These are phyloP conservation scores for Gossypium herbaceum DNA, from an alignment of 345 rosid genomes.

Conservation along the genomic window DNA sequence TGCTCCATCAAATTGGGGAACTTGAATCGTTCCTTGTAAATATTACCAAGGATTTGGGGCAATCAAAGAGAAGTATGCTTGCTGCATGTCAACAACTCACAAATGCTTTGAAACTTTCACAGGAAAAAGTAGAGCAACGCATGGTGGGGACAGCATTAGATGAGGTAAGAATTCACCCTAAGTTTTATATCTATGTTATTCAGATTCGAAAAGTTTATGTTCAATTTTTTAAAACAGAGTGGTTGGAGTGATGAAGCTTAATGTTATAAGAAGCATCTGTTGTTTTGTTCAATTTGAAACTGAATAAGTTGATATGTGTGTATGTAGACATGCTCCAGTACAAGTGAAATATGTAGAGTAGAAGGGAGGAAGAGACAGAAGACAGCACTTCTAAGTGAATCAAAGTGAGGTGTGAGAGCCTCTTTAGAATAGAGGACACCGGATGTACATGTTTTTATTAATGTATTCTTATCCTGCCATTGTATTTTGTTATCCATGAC, in stretches of 20 bases:
- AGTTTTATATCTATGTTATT: neutral
- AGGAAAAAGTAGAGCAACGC: neutral
- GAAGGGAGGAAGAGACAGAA: neutral
- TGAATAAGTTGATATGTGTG: neutral
- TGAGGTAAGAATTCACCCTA: neutral
- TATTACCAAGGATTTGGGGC: conserved; percentile 4
- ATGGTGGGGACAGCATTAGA: neutral
- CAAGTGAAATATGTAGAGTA: neutral
- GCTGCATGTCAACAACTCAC: neutral
- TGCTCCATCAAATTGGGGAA: neutral
- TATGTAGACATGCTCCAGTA: neutral
- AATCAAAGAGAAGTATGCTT: neutral
- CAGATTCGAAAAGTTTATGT: neutral
- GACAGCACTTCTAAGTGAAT: too few species aligned
- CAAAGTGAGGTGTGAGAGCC: neutral
- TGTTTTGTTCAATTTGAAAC: neutral
- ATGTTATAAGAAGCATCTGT: neutral
- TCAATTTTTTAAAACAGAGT: neutral
- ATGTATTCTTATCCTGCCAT: neutral
- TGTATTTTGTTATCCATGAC: neutral
- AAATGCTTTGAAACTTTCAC: neutral
- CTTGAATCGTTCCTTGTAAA: neutral
- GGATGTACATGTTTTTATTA: neutral
- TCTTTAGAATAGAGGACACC: neutral
- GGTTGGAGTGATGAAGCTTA: neutral